A percentile compares a stretch with the other conserved stretches of the same genome.
Evolutionary conservation across 2,329 filamentous ascomycete genomes (phyloP).

Genomic region (Colletotrichum incanum): DNA sequence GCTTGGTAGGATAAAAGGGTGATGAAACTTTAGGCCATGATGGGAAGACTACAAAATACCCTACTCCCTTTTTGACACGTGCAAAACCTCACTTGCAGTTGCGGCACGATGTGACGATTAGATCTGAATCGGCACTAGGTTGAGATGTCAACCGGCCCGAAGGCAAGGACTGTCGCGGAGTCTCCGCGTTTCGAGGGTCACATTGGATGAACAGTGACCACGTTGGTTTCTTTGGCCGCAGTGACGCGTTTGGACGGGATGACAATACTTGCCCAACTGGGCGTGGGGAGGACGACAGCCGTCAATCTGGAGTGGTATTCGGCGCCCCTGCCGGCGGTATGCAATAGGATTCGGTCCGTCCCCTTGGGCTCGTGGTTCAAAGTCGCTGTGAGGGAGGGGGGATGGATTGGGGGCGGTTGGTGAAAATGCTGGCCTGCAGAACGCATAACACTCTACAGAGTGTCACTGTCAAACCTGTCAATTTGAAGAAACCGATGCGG

Average conservation of each 20-base stretch:
- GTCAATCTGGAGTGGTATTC: slow-evolving; percentile 27
- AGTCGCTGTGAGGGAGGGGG: background rate
- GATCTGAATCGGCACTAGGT: background rate
- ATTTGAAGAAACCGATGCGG: slow-evolving; percentile 8
- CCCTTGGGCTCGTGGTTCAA: slow-evolving; percentile 24
- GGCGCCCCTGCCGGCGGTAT: slow-evolving; percentile 30
- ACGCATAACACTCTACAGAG: background rate
- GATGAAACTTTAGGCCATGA: background rate
- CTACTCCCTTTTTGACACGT: slow-evolving; percentile 35
- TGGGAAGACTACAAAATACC: slow-evolving; percentile 32
- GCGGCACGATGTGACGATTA: background rate
- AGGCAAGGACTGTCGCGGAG: background rate
- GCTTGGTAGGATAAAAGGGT: slow-evolving; percentile 6
- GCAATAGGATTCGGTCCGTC: slow-evolving; percentile 35
- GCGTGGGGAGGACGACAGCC: background rate
- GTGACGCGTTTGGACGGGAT: background rate
- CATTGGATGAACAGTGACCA: slow-evolving; percentile 35
- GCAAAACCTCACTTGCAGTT: background rate
- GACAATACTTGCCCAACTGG: slow-evolving; percentile 27
- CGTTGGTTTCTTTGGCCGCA: slow-evolving; percentile 4
- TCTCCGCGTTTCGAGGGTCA: background rate
- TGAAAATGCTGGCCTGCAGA: slow-evolving; percentile 6
- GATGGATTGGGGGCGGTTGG: background rate
- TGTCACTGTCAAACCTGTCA: background rate
- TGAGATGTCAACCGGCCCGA: slow-evolving; percentile 19